These are phyloP conservation scores for Elaeis guineensis DNA, from an alignment of 176 grass and related monocot species.

Conservation along the genomic window DNA sequence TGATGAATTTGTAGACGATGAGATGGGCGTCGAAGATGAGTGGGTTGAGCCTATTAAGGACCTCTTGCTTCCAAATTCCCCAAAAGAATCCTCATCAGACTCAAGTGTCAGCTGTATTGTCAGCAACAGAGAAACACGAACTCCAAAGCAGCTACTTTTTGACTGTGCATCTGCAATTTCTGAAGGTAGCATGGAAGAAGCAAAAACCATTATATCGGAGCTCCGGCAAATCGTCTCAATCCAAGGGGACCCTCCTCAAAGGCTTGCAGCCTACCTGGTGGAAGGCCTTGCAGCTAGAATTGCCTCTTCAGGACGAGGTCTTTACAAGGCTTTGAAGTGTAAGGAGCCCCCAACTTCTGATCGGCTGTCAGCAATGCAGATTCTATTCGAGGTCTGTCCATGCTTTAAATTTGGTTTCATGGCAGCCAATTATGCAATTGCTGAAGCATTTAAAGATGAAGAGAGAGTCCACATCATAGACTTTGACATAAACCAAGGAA, in stretches of 20 bases:
- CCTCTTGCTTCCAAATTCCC: slow-evolving; percentile 48
- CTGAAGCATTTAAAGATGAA: slow-evolving; percentile 79
- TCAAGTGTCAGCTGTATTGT: slow-evolving; percentile 64
- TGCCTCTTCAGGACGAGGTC: slow-evolving; percentile 65
- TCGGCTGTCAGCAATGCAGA: slow-evolving; percentile 96
- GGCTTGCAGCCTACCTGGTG: slow-evolving; percentile 82
- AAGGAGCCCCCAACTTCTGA: slow-evolving; percentile 81
- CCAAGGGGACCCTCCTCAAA: slow-evolving; percentile 77
- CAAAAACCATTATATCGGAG: slow-evolving; percentile 70
- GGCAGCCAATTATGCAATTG: slow-evolving; percentile 86
- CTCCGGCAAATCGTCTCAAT: slow-evolving; percentile 86
- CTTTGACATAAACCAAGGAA: slow-evolving; percentile 95
- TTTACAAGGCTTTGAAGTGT: slow-evolving; percentile 92
- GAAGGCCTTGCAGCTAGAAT: slow-evolving; percentile 93
- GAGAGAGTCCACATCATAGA: slow-evolving; percentile 85
- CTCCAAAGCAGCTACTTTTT: slow-evolving; percentile 78
- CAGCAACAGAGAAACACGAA: slow-evolving; percentile 56
- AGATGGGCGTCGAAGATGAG: slow-evolving; percentile 44
- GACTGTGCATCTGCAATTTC: slow-evolving; percentile 60
- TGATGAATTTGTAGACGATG: slow-evolving; percentile 58
- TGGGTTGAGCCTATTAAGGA: slow-evolving; percentile 72
- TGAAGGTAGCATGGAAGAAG: slow-evolving; percentile 58
- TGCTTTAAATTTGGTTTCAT: slow-evolving; percentile 91
- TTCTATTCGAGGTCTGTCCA: slow-evolving; percentile 90
- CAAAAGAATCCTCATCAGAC: slow-evolving; percentile 71